Conservation (phyloP, 495 filamentous ascomycete species). For the Podospora australis region DNA sequence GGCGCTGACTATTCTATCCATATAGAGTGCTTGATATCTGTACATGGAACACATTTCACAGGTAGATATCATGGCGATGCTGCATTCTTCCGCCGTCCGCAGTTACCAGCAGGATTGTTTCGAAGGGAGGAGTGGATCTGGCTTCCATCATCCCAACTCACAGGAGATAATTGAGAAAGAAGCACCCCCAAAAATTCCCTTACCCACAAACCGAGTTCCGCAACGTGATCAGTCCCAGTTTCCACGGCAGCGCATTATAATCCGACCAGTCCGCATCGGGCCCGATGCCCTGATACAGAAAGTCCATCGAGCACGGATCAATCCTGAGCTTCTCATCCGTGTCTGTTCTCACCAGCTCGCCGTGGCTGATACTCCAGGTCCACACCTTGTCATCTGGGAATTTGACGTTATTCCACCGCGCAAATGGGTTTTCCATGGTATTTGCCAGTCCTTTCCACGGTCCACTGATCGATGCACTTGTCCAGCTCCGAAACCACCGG, state of each 20-base stretch:
- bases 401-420: conserved; percentile 17
- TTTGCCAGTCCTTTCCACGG: conserved; percentile 16
- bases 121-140: too few relatives aligned
- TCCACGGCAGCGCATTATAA: conserved; percentile 23
- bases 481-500: conserved; percentile 22
- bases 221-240: conserved; percentile 15
- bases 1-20: too few relatives aligned
- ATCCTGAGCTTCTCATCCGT: conserved; percentile 20
- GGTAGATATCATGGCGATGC: too few relatives aligned
- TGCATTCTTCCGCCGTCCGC: too few relatives aligned
- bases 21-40: too few relatives aligned
- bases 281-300: conserved; percentile 23
- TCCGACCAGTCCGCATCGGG: conserved; percentile 1
- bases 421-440: conserved; percentile 20
- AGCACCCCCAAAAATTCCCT: too few relatives aligned
- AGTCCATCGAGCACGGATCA: conserved; percentile 12
- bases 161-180: too few relatives aligned
- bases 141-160: too few relatives aligned
- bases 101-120: too few relatives aligned
- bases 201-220: conserved; percentile 7
- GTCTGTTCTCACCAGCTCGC: conserved; percentile 14
- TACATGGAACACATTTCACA: too few relatives aligned
- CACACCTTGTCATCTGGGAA: conserved; percentile 14
- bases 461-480: conserved; percentile 11
- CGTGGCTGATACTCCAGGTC: conserved; percentile 26